A percentile compares a stretch with the other conserved stretches of the same genome.
Conservation (phyloP, 306 rosid genomes). For the Phaseolus lunatus region DNA sequence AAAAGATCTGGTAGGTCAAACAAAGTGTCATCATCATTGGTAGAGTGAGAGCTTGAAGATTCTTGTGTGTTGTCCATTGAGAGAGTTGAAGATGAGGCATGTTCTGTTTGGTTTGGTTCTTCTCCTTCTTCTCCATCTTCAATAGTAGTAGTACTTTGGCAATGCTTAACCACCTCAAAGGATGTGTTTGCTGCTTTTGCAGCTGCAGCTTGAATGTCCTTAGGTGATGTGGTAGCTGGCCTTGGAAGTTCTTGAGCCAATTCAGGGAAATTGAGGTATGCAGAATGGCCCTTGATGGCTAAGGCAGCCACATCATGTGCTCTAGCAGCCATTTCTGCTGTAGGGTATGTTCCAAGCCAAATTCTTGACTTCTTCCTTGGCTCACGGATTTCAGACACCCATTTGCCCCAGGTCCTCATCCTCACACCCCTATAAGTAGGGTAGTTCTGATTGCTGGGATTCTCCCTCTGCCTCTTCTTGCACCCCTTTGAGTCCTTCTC, state of each 20-base stretch:
- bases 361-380: conserved; percentile 91
- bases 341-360: conserved; percentile 89
- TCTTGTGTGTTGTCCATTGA: conserved; percentile 35
- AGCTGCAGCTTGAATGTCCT: conserved; percentile 90
- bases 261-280: conserved; percentile 85
- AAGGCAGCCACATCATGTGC: conserved; percentile 94
- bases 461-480: conserved; percentile 53
- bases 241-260: conserved; percentile 64
- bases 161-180: conserved; percentile 14
- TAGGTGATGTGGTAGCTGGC: conserved; percentile 69
- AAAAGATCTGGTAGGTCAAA: conserved; percentile 92
- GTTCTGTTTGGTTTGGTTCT: conserved; percentile 40
- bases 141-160: neutral
- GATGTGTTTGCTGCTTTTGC: conserved; percentile 72
- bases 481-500: conserved; percentile 42
- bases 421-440: conserved; percentile 81
- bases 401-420: conserved; percentile 87
- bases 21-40: conserved; percentile 63
- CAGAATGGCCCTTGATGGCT: conserved; percentile 82
- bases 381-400: conserved; percentile 91
- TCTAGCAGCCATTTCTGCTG: conserved; percentile 94
- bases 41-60: conserved; percentile 45
- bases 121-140: conserved; percentile 13
- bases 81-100: conserved; percentile 34
- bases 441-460: conserved; percentile 45